Evolutionary conservation across 345 rosid genomes (phyloP).

Genomic region (Lepidium aucheri): DNA sequence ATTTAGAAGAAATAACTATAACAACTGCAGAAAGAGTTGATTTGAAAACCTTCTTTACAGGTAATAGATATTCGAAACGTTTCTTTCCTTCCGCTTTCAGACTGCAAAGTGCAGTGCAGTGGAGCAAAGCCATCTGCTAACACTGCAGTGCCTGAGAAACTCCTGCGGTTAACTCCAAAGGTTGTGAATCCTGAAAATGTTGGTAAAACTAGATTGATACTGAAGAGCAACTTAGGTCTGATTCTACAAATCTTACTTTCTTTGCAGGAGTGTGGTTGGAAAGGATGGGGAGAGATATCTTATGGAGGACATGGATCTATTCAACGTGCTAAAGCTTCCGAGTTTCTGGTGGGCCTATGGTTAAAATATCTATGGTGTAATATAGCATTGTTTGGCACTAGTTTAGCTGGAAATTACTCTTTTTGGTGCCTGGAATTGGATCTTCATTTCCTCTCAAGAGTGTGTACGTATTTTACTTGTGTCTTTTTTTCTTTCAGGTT

Average conservation of each 20-base stretch:
- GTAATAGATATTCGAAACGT: slow-evolving; percentile 64
- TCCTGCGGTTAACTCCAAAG: slow-evolving; percentile 70
- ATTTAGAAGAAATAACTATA: neutral
- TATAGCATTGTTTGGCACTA: neutral
- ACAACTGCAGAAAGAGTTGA: neutral
- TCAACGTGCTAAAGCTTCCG: slow-evolving; percentile 79
- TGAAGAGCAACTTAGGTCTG: neutral
- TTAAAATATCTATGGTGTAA: neutral
- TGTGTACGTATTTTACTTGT: neutral
- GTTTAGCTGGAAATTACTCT: slow-evolving; percentile 4
- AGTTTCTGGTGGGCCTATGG: slow-evolving; percentile 53
- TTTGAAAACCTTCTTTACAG: slow-evolving; percentile 32
- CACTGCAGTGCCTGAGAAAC: slow-evolving; percentile 49
- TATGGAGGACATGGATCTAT: slow-evolving; percentile 76
- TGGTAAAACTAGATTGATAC: neutral
- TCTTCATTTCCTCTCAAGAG: neutral
- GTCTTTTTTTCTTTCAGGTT: slow-evolving; percentile 35
- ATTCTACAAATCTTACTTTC: slow-evolving; percentile 3
- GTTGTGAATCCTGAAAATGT: slow-evolving; percentile 24
- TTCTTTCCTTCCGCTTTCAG: slow-evolving; percentile 56
- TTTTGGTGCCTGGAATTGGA: neutral
- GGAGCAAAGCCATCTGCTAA: slow-evolving; percentile 61
- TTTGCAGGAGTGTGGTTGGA: slow-evolving; percentile 82
- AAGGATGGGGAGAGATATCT: slow-evolving; percentile 96
- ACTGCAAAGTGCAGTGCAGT: slow-evolving; percentile 52